phyloP scores from a whole-genome alignment of 768 basidiomycete genomes.

The Bullera alba region DNA sequence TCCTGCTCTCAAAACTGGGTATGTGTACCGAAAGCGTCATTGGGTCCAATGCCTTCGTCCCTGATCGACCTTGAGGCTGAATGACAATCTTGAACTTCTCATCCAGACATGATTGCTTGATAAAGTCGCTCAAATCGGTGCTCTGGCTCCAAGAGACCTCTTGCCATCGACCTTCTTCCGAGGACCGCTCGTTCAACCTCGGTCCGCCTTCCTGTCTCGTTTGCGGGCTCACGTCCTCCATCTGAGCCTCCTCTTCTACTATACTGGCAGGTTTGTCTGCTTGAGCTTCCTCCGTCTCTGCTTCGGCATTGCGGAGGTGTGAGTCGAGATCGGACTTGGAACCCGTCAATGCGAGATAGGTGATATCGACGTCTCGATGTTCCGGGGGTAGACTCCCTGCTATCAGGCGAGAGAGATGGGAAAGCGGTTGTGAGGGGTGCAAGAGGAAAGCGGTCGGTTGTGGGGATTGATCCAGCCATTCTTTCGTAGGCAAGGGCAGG shows the following conservation, averaged over 20 bases:
- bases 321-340: conserved; percentile 33
- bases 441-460: conserved; percentile 57
- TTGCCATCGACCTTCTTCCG: conserved; percentile 27
- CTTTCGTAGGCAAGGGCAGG: conserved; percentile 50
- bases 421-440: conserved; percentile 64
- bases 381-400: conserved; percentile 45
- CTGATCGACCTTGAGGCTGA: conserved; percentile 26
- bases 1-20: conserved; percentile 60
- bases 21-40: conserved; percentile 53
- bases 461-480: background rate
- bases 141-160: conserved; percentile 57
- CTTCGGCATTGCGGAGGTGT: conserved; percentile 27
- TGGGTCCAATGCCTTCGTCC: conserved; percentile 1
- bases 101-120: conserved; percentile 57
- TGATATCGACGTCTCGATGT: conserved; percentile 32
- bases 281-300: conserved; percentile 45
- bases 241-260: background rate
- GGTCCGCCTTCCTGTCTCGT: conserved; percentile 45
- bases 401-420: conserved; percentile 59
- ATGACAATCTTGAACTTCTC: conserved; percentile 54
- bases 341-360: conserved; percentile 42
- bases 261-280: background rate
- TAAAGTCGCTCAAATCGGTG: conserved; percentile 62
- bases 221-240: background rate
- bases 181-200: conserved; percentile 22